Evolutionary conservation across 2,329 filamentous ascomycete species (phyloP).

Genomic region (Penicillium glabrum): DNA sequence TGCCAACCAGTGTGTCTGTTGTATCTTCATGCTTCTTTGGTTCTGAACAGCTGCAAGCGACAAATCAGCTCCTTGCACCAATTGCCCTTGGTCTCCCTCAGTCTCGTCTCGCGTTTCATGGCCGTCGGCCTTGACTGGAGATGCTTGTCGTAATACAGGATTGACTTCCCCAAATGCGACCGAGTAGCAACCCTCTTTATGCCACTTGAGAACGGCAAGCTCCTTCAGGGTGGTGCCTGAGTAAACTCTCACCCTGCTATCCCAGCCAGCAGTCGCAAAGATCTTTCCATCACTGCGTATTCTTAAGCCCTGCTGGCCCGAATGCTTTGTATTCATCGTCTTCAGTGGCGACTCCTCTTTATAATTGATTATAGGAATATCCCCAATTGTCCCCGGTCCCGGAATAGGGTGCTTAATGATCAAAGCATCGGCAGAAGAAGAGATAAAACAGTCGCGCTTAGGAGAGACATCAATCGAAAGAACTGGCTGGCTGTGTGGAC

Average conservation of each 20-base stretch:
- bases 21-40: constrained; percentile 63
- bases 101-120: neutral
- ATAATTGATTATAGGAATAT: constrained; percentile 9
- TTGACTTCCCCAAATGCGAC: constrained; percentile 64
- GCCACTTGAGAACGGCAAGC: constrained; percentile 91
- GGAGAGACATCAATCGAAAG: constrained; percentile 66
- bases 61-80: neutral
- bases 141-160: neutral
- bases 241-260: constrained; percentile 78
- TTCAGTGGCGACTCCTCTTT: constrained; percentile 54
- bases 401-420: constrained; percentile 74
- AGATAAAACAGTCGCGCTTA: constrained; percentile 63
- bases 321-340: constrained; percentile 74
- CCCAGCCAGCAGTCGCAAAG: constrained; percentile 92
- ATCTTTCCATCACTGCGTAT: constrained; percentile 79
- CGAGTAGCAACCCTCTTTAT: constrained; percentile 82
- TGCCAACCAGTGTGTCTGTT: constrained; percentile 80
- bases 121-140: neutral
- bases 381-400: neutral
- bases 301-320: constrained; percentile 79
- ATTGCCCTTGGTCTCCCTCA: constrained; percentile 5
- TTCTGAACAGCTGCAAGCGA: constrained; percentile 58
- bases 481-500: constrained; percentile 75
- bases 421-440: constrained; percentile 77
- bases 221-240: constrained; percentile 78